Percentiles rank a stretch among this genome's conserved stretches.
These are phyloP conservation scores for Talaromyces stipitatus DNA, from an alignment of 495 filamentous ascomycete genomes.

Conservation along the genomic window DNA sequence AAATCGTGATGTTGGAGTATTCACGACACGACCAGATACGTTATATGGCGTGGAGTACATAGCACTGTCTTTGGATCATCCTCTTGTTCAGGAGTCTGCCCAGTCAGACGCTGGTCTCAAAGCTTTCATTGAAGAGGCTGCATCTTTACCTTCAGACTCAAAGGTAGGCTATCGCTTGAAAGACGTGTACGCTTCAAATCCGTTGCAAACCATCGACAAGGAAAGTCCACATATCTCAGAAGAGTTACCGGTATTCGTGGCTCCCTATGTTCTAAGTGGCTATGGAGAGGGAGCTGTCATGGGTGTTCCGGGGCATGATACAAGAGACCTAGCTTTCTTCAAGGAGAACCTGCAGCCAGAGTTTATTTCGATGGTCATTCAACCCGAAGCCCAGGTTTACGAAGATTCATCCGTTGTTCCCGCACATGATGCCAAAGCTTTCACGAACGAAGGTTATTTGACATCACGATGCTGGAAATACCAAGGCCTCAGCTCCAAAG, in stretches of 20 bases:
- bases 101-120: constrained; percentile 51
- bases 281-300: constrained; percentile 89
- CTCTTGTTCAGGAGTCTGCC: constrained; percentile 56
- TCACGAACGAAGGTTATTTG: constrained; percentile 39
- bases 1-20: constrained; percentile 54
- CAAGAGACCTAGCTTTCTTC: constrained; percentile 73
- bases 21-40: constrained; percentile 79
- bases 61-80: constrained; percentile 66
- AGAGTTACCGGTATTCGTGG: constrained; percentile 66
- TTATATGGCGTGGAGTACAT: constrained; percentile 79
- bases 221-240: constrained; percentile 40
- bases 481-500: constrained; percentile 48
- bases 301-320: constrained; percentile 84
- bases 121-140: constrained; percentile 56
- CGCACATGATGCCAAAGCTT: constrained; percentile 26
- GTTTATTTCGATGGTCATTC: constrained; percentile 43
- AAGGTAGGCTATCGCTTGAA: constrained; percentile 66
- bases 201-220: constrained; percentile 47
- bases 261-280: constrained; percentile 79
- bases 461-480: constrained; percentile 37
- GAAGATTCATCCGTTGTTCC: constrained; percentile 36
- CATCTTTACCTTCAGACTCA: constrained; percentile 57
- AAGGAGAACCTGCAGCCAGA: constrained; percentile 51
- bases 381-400: constrained; percentile 17
- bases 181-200: constrained; percentile 56